phyloP scores from a whole-genome alignment of 192 early-diverging fungal species.

The Linnemannia exigua region DNA sequence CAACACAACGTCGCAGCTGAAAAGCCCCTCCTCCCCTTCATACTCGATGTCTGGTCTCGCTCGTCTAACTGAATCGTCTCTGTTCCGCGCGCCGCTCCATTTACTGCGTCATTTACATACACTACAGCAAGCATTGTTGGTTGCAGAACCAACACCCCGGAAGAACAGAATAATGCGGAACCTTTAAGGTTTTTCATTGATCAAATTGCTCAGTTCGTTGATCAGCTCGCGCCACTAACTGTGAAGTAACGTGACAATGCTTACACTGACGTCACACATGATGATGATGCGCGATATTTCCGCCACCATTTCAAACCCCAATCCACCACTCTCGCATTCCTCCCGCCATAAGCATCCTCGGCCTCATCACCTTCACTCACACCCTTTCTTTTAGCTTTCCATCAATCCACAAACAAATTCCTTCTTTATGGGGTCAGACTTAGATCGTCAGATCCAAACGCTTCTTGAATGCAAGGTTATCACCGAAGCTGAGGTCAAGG shows the following conservation, averaged over 20 bases:
- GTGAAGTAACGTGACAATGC: too few relatives aligned
- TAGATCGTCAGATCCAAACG: slow-evolving; percentile 85
- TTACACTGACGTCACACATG: background rate
- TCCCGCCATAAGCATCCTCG: too few relatives aligned
- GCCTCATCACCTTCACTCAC: background rate
- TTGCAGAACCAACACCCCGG: background rate
- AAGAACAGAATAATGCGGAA: background rate
- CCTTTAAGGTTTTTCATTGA: background rate
- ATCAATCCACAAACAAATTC: background rate
- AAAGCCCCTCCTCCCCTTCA: background rate
- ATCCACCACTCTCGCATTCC: background rate
- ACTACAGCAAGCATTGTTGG: background rate
- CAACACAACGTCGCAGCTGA: background rate
- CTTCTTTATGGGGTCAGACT: slow-evolving; percentile 53
- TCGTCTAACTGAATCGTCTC: background rate
- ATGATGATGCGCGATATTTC: background rate
- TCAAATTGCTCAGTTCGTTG: background rate
- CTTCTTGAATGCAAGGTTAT: slow-evolving; percentile 93
- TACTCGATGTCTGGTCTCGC: background rate
- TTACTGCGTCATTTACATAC: background rate
- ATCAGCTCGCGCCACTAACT: background rate
- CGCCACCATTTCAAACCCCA: background rate
- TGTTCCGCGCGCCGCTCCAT: background rate
- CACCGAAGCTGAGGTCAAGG: slow-evolving; percentile 92
- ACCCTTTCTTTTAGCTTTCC: background rate